Conservation (phyloP, 176 grass and related monocot genomes). For the Eremochloa ophiuroides region DNA sequence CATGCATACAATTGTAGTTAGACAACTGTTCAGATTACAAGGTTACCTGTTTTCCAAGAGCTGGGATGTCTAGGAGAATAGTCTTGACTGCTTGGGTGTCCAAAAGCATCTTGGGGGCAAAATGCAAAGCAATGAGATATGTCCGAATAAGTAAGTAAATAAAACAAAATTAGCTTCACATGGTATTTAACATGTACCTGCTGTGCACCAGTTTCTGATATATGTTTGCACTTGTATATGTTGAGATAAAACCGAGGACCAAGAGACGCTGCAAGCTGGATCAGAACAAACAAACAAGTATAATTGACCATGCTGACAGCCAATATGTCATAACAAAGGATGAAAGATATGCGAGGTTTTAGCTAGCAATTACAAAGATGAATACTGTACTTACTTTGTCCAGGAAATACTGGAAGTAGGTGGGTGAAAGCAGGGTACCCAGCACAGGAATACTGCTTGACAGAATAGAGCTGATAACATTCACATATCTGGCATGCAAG, state of each 20-base stretch:
- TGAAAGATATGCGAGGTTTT: constrained; percentile 9
- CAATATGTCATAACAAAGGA: constrained; percentile 6
- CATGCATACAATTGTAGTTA: neutral
- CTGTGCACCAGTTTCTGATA: constrained; percentile 98
- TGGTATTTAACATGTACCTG: constrained; percentile 53
- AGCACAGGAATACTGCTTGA: constrained; percentile 87
- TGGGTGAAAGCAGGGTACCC: constrained; percentile 76
- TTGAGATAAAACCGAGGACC: constrained; percentile 99
- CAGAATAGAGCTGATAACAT: constrained; percentile 92
- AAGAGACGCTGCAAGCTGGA: constrained; percentile 93
- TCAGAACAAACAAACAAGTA: constrained; percentile 27
- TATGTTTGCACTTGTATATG: constrained; percentile 99
- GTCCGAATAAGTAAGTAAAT: constrained; percentile 12
- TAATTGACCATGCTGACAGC: neutral
- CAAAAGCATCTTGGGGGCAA: constrained; percentile 76
- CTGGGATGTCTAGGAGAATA: constrained; percentile 90
- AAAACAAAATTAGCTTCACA: neutral
- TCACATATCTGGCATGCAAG: constrained; percentile 77
- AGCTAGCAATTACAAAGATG: neutral
- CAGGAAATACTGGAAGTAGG: constrained; percentile 99
- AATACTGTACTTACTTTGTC: constrained; percentile 68
- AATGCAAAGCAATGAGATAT: constrained; percentile 13
- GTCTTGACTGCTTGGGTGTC: constrained; percentile 97
- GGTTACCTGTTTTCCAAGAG: constrained; percentile 90
- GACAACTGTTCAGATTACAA: neutral